Conservation (phyloP, 345 rosid genomes). For the Dimocarpus longan region DNA sequence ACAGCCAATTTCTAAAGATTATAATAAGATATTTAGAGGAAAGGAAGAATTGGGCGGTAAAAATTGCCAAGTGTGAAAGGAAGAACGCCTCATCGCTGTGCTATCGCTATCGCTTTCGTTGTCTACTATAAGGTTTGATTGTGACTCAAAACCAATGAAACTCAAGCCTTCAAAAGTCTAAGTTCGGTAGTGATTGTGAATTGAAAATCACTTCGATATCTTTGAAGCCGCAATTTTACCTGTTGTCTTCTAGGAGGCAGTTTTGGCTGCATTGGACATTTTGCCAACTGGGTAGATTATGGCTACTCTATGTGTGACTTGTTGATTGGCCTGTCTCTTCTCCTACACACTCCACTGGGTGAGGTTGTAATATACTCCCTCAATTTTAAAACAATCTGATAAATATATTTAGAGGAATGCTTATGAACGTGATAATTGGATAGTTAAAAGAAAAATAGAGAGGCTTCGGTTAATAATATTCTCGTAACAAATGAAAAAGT, state of each 20-base stretch:
- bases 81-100: background rate
- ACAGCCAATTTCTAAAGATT: background rate
- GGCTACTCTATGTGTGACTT: background rate
- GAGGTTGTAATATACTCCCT: background rate
- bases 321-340: background rate
- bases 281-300: background rate
- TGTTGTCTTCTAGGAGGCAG: constrained; percentile 9
- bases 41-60: background rate
- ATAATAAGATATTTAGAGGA: background rate
- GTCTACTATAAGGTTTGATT: background rate
- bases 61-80: background rate
- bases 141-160: background rate
- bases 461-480: too few species aligned
- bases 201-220: background rate
- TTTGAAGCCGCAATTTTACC: constrained; percentile 13
- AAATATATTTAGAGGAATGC: too few species aligned
- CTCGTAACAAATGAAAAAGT: too few species aligned
- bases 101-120: background rate
- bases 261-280: background rate
- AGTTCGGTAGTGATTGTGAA: constrained; percentile 13
- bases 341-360: background rate
- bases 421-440: too few species aligned
- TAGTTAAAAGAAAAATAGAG: too few species aligned
- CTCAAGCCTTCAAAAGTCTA: constrained; percentile 1
- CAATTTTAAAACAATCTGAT: too few species aligned